These are phyloP conservation scores for Chrysoporthe deuterocubensis DNA, from an alignment of 2,329 filamentous ascomycete species.

Conservation along the genomic window DNA sequence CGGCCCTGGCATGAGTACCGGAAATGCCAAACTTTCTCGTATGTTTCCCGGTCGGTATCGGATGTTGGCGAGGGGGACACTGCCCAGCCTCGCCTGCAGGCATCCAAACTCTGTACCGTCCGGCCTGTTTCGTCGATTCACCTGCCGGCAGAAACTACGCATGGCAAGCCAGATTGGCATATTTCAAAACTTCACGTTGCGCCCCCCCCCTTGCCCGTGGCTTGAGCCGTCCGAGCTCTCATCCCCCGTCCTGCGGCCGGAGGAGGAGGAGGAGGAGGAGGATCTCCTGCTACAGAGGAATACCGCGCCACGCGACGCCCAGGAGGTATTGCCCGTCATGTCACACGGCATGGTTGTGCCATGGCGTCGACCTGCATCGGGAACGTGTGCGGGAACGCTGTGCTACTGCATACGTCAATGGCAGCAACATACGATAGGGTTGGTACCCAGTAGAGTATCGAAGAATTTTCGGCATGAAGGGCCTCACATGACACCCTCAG, in stretches of 20 bases:
- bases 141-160: slow-evolving; percentile 2
- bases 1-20: neutral
- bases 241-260: neutral
- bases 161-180: neutral
- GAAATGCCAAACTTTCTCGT: slow-evolving; percentile 22
- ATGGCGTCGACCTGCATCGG: slow-evolving; percentile 1
- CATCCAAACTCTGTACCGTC: neutral
- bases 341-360: neutral
- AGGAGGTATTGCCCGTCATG: neutral
- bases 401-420: neutral
- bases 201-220: neutral
- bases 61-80: slow-evolving; percentile 7
- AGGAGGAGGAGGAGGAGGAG: neutral
- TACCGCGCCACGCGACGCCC: neutral
- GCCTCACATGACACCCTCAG: slow-evolving; percentile 12
- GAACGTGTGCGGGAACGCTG: neutral
- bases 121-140: neutral
- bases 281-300: neutral
- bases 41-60: slow-evolving; percentile 23
- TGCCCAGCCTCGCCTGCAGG: neutral
- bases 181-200: neutral
- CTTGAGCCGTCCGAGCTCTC: neutral
- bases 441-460: neutral
- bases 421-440: slow-evolving; percentile 1
- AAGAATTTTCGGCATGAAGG: no score